Evolutionary conservation across 2,329 filamentous ascomycete genomes (phyloP).

Genomic region (Xylariales sp.): DNA sequence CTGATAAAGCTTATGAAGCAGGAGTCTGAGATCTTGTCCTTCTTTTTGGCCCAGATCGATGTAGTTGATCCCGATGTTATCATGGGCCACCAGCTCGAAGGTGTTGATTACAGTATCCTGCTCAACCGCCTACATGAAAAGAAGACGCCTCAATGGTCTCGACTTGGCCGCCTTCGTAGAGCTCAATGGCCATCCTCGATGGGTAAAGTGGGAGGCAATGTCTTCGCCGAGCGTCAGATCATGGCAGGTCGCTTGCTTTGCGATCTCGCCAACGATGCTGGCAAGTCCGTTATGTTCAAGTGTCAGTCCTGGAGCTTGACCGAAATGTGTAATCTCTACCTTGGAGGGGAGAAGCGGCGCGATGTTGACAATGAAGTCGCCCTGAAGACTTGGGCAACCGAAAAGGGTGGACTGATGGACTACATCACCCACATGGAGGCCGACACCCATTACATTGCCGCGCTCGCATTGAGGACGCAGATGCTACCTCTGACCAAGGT

Average conservation of each 20-base stretch:
- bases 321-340: slow-evolving; percentile 93
- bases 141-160: slow-evolving; percentile 91
- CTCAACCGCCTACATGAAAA: slow-evolving; percentile 82
- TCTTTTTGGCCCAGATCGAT: slow-evolving; percentile 86
- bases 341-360: slow-evolving; percentile 65
- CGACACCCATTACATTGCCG: slow-evolving; percentile 93
- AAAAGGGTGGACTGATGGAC: slow-evolving; percentile 83
- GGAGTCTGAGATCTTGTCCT: slow-evolving; percentile 79
- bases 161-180: slow-evolving; percentile 81
- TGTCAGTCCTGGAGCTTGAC: slow-evolving; percentile 98
- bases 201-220: slow-evolving; percentile 79
- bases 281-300: slow-evolving; percentile 94
- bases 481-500: slow-evolving; percentile 93
- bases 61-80: slow-evolving; percentile 89
- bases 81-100: slow-evolving; percentile 92
- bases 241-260: slow-evolving; percentile 87
- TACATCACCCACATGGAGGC: slow-evolving; percentile 92
- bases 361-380: slow-evolving; percentile 88
- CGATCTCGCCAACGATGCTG: slow-evolving; percentile 92
- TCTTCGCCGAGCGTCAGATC: slow-evolving; percentile 88
- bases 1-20: slow-evolving; percentile 77
- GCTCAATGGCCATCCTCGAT: slow-evolving; percentile 83
- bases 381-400: slow-evolving; percentile 79
- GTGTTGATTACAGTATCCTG: slow-evolving; percentile 90
- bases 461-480: slow-evolving; percentile 82